These are phyloP conservation scores for Fusarium sp. DNA, from an alignment of 2,329 filamentous ascomycete species.

Conservation along the genomic window DNA sequence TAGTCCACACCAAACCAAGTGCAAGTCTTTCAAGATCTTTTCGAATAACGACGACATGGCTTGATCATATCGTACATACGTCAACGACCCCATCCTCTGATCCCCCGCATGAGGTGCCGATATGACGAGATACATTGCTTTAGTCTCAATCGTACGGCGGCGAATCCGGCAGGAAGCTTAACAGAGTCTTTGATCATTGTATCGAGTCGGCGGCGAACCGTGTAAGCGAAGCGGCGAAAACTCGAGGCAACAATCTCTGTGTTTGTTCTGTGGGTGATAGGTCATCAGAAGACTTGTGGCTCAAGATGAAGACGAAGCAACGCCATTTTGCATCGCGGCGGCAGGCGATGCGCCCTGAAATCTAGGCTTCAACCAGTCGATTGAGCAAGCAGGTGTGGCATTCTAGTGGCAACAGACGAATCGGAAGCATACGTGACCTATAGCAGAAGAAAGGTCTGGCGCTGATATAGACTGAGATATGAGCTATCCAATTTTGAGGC, in stretches of 20 bases:
- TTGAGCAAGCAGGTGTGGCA: slow-evolving; percentile 18
- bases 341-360: slow-evolving; percentile 18
- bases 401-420: slow-evolving; percentile 18
- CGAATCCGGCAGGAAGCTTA: slow-evolving; percentile 2
- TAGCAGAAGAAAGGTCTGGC: slow-evolving; percentile 16
- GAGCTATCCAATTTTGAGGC: slow-evolving; percentile 22
- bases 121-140: slow-evolving; percentile 3
- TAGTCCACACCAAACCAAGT: slow-evolving; percentile 24
- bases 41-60: slow-evolving; percentile 23
- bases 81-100: slow-evolving; percentile 36
- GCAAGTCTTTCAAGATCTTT: slow-evolving; percentile 31
- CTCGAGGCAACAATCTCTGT: background rate
- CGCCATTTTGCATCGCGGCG: slow-evolving; percentile 33
- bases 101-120: slow-evolving; percentile 39
- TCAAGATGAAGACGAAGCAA: slow-evolving; percentile 37
- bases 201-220: background rate
- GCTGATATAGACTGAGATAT: slow-evolving; percentile 32
- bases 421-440: slow-evolving; percentile 17
- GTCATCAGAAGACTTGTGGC: slow-evolving; percentile 13
- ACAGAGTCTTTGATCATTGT: slow-evolving; percentile 7
- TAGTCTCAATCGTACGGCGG: slow-evolving; percentile 22
- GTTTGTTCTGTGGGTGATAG: slow-evolving; percentile 17
- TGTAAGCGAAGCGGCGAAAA: slow-evolving; percentile 21
- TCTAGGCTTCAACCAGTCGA: slow-evolving; percentile 18
- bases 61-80: slow-evolving; percentile 30